Evolutionary conservation across 2,329 filamentous ascomycete genomes (phyloP).

Genomic region (Fusarium sp.): DNA sequence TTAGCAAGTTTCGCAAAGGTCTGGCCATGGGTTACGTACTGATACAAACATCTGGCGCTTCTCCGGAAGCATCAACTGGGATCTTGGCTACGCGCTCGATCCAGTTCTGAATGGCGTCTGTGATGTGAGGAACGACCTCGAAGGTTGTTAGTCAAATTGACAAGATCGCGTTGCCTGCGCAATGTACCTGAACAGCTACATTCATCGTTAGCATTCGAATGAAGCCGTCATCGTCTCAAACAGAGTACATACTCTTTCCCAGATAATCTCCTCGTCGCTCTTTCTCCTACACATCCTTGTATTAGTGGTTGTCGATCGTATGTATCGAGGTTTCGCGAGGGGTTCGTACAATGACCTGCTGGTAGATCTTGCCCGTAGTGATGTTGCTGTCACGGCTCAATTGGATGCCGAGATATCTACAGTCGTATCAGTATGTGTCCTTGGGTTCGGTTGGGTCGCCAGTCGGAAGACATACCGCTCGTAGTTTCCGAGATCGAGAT

Average conservation of each 20-base stretch:
- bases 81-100: constrained; percentile 87
- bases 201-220: neutral
- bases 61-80: constrained; percentile 85
- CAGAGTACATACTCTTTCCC: constrained; percentile 21
- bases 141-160: neutral
- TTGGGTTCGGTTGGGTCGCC: neutral
- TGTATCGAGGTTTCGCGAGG: neutral
- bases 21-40: constrained; percentile 62
- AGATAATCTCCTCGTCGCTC: constrained; percentile 67
- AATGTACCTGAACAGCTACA: constrained; percentile 26
- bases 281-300: constrained; percentile 58
- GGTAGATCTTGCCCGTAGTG: constrained; percentile 96
- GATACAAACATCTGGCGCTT: constrained; percentile 92
- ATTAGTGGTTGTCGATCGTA: neutral
- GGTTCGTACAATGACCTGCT: constrained; percentile 78
- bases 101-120: constrained; percentile 86
- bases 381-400: constrained; percentile 93
- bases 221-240: neutral
- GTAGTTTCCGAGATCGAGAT: constrained; percentile 69
- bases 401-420: constrained; percentile 78
- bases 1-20: neutral
- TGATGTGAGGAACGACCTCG: constrained; percentile 81
- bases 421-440: neutral
- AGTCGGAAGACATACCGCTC: constrained; percentile 51
- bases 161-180: neutral